Conservation (phyloP, 331 rosid species). For the Malus hybrid region DNA sequence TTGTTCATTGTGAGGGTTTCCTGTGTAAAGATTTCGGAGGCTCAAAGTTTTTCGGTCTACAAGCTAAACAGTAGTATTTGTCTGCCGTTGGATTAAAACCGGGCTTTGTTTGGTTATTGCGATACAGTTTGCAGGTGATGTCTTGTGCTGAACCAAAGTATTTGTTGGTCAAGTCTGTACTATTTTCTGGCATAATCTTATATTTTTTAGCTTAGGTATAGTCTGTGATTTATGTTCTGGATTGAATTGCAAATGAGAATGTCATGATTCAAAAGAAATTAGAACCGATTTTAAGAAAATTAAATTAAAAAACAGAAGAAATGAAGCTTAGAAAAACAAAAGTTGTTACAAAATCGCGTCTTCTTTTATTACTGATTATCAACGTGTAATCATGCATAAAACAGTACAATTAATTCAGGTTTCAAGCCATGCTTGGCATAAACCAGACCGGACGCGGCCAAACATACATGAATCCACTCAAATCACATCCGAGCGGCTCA, state of each 20-base stretch:
- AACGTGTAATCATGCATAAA: not conserved
- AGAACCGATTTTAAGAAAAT: too few relatives aligned
- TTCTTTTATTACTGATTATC: too few relatives aligned
- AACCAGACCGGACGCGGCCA: not conserved
- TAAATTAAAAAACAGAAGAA: too few relatives aligned
- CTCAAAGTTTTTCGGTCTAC: slow-evolving; percentile 12
- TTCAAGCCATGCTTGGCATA: not conserved
- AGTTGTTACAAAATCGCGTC: too few relatives aligned
- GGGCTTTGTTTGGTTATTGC: slow-evolving; percentile 20
- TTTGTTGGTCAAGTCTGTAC: not conserved
- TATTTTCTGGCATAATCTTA: not conserved
- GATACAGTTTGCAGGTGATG: slow-evolving; percentile 15
- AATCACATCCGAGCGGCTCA: not conserved
- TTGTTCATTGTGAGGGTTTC: slow-evolving; percentile 28
- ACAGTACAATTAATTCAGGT: not conserved
- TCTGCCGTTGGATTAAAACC: slow-evolving; percentile 11
- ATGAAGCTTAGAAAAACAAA: too few relatives aligned
- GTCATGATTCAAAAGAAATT: too few relatives aligned
- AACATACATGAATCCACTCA: not conserved
- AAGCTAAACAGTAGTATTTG: slow-evolving; percentile 8
- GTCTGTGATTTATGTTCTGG: too few relatives aligned
- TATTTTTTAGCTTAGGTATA: not conserved
- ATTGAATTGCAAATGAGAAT: too few relatives aligned
- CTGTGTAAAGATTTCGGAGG: slow-evolving; percentile 23
- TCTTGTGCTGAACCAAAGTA: slow-evolving; percentile 22